A percentile compares a stretch with the other conserved stretches of the same genome.
Evolutionary conservation across 2,329 filamentous ascomycete species (phyloP).

Genomic region (Aureobasidium melanogenum): DNA sequence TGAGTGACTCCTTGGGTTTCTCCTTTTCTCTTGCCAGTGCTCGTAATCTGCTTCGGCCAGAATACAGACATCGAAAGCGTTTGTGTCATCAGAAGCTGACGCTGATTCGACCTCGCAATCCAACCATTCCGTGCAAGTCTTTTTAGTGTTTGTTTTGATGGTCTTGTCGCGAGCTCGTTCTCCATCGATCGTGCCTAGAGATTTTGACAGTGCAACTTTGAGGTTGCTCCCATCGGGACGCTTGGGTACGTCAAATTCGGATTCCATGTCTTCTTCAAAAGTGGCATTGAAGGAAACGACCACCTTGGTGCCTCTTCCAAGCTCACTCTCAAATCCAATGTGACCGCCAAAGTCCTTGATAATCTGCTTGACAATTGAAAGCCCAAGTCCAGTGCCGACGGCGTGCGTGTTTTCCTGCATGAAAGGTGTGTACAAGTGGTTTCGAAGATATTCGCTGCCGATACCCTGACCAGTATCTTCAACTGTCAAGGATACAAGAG

Average conservation of each 20-base stretch:
- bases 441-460: slow-evolving; percentile 21
- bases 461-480: slow-evolving; percentile 29
- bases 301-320: slow-evolving; percentile 20
- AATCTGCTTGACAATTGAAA: slow-evolving; percentile 26
- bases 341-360: slow-evolving; percentile 20
- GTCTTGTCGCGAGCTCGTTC: not conserved
- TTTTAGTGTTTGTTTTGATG: not conserved
- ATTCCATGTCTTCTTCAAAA: not conserved
- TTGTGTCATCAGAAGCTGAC: not conserved
- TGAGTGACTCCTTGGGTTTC: not conserved
- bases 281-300: not conserved
- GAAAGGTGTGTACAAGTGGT: slow-evolving; percentile 27
- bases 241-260: not conserved
- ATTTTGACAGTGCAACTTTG: not conserved
- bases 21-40: slow-evolving; percentile 5
- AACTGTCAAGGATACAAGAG: slow-evolving; percentile 12
- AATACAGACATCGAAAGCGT: slow-evolving; percentile 8
- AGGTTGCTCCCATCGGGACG: not conserved
- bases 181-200: not conserved
- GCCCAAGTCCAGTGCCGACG: slow-evolving; percentile 27
- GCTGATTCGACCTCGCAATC: not conserved
- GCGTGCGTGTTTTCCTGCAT: slow-evolving; percentile 26
- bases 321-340: slow-evolving; percentile 22
- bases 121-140: slow-evolving; percentile 12
- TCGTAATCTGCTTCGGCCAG: slow-evolving; percentile 11